Percentiles rank a stretch among this genome's conserved stretches.
These are phyloP conservation scores for Colletotrichum cuscutae DNA, from an alignment of 2,329 filamentous ascomycete genomes.

Conservation along the genomic window DNA sequence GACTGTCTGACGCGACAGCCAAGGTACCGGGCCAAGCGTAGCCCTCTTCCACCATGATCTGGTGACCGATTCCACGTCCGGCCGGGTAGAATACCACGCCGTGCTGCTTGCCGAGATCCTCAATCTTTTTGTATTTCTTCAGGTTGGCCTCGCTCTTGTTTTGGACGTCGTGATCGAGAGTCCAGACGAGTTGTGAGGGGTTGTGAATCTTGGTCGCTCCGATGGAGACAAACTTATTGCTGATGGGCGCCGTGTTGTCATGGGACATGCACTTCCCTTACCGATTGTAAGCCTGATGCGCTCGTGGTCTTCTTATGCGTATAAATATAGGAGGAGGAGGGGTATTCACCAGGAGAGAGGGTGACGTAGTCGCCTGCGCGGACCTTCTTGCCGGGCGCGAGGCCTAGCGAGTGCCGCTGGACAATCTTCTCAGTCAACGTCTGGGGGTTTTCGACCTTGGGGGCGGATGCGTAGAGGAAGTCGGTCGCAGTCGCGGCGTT, in stretches of 20 bases:
- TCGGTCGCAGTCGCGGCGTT: slow-evolving; percentile 60
- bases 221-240: slow-evolving; percentile 80
- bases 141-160: slow-evolving; percentile 83
- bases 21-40: slow-evolving; percentile 86
- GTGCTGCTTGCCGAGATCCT: slow-evolving; percentile 83
- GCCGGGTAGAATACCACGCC: slow-evolving; percentile 82
- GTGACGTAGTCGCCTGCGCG: slow-evolving; percentile 86
- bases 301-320: not conserved
- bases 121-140: slow-evolving; percentile 84
- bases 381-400: slow-evolving; percentile 80
- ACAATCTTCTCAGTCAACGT: slow-evolving; percentile 95
- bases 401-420: slow-evolving; percentile 81
- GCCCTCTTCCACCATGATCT: slow-evolving; percentile 91
- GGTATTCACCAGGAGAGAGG: slow-evolving; percentile 62
- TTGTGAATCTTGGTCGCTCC: slow-evolving; percentile 80
- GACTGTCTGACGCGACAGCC: slow-evolving; percentile 80
- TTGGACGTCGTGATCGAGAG: slow-evolving; percentile 89
- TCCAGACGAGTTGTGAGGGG: slow-evolving; percentile 80
- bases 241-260: slow-evolving; percentile 83
- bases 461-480: slow-evolving; percentile 62
- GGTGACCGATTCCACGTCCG: slow-evolving; percentile 84
- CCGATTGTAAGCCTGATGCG: not conserved
- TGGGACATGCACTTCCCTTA: slow-evolving; percentile 77
- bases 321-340: not conserved
- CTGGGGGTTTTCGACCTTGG: slow-evolving; percentile 63